Base-by-base conservation (phyloP, 192 early-diverging fungal genomes). In the Podila epigama region DNA sequence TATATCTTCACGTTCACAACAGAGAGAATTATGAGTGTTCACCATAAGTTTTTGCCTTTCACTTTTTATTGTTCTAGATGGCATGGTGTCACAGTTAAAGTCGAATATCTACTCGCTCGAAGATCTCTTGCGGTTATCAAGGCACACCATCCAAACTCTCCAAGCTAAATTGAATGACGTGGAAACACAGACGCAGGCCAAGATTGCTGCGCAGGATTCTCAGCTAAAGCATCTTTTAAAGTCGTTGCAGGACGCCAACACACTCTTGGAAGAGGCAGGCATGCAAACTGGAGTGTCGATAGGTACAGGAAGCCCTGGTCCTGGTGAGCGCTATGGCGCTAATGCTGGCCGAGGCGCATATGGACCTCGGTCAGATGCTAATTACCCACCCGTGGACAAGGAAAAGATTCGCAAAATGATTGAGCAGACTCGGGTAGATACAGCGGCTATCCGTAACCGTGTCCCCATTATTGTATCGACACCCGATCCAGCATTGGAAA, bases 81-180 rank as follows among this genome's bases (percentile, higher is more conserved):
- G 86, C 18, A 57, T 89, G 51, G 87, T 88, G 0, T 82, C 86
- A 39, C 86, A 90, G 48, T 83, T 94, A 0, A 92, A 88, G 64
- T 73, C 82, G 28, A 89, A 87, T 68, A 86, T 89, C 9, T 80
- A 84, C 63, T 87, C 90, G 18, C 83, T 94, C 10, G 90, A 91
- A 59, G 88, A 91, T 35, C 63, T 89, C 27, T 69, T 94, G 42
- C 84, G 90, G 32, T 85, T 92, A 73, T 94, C 92, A 50, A 83
- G 89, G 5, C 89, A 92, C 33, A 92, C 91, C 4, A 91, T 92
- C 18, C 81, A 86, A 42, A 89, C 91, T 7, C 69, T 94, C 27
- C 90, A 94, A 77, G 83, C 82, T 28, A 89, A 91, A 68, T 73
- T 92, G 68, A 89, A 82, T 54, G 90, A 92, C 59, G 72, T 89